Base-by-base conservation (phyloP, 257 asterid species). In the Fraxinus excelsior region DNA sequence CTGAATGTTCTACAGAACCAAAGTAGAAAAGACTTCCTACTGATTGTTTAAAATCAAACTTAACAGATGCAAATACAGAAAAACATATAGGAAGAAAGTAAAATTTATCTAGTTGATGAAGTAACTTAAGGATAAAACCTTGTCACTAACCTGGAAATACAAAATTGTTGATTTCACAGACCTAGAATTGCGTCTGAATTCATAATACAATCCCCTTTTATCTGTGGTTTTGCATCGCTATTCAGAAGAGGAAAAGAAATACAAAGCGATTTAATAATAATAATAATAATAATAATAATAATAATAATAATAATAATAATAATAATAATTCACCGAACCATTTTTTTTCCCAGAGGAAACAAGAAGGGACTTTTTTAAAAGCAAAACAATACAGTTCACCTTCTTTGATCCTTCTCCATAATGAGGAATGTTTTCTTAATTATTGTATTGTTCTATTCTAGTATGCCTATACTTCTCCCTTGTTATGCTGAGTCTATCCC, bases 81-180 rank as follows among this genome's bases (percentile, higher is more conserved):
- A 29, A 72, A 75, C 64, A 74, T 28, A 76, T 7, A 58, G 29
- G 66, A 58, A 21, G 66, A 56, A 56, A 58, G 66, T 46, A 46
- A 58, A 21, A 9, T 1, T 21, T 58, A 58, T 58, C 34, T 25
- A n/a, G 51, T 67, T 62, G 64, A 37, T 71, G 64, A 67, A 58
- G 67, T 26, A 70, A 68, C 10, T 65, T 58, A 21, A 70, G 53
- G 16, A 35, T 38, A 56, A n/a, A 81, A 77, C 71, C 42, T 70
- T 49, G 72, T 71, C 68, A 69, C 62, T 37, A 5, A 94, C 98
- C 96, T 94, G 97, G 87, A 94, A 92, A 85, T 94, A 97, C 82
- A 92, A 87, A 72, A 94, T 92, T 14, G 98, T 94, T 7, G 97
- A 92, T 80, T 83, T 91, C 80, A 92, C 96, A 60, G 98, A 92